phyloP scores from a whole-genome alignment of 2,329 filamentous ascomycete genomes.

The Monosporascus sp. region DNA sequence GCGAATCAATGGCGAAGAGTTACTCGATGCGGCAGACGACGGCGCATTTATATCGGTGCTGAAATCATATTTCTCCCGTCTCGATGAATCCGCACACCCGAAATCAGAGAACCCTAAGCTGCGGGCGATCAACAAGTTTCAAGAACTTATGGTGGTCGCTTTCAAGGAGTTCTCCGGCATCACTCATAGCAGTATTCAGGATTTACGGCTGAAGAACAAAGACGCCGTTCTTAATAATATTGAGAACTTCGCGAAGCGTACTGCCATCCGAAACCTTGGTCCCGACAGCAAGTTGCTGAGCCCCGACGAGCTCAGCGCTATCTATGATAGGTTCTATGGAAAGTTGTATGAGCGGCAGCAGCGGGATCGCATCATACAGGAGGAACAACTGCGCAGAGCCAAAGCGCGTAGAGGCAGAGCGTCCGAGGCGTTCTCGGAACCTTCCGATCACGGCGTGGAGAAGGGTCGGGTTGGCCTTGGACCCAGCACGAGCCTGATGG shows the following conservation, averaged over 20 bases:
- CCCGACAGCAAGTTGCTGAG: constrained; percentile 91
- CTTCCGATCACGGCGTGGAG: constrained; percentile 56
- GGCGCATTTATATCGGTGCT: constrained; percentile 95
- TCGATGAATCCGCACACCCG: constrained; percentile 94
- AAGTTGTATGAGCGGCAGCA: constrained; percentile 90
- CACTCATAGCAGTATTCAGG: constrained; percentile 86
- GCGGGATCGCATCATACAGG: constrained; percentile 68
- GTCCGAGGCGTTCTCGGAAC: constrained; percentile 30
- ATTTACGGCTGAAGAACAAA: constrained; percentile 87
- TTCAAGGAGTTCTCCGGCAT: constrained; percentile 98
- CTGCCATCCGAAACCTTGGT: constrained; percentile 90
- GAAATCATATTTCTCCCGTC: constrained; percentile 86
- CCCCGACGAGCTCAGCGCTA: constrained; percentile 76
- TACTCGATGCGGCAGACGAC: constrained; percentile 88
- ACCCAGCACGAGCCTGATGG: constrained; percentile 88
- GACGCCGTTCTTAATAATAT: constrained; percentile 92
- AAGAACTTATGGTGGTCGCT: constrained; percentile 97
- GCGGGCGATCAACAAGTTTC: constrained; percentile 88
- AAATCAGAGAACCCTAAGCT: constrained; percentile 94
- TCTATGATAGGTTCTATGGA: constrained; percentile 93
- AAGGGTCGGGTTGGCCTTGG: constrained; percentile 84
- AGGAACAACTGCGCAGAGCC: constrained; percentile 63
- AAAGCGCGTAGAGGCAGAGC: constrained; percentile 57
- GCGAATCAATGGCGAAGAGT: constrained; percentile 91
- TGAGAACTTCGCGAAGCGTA: constrained; percentile 94